phyloP scores from a whole-genome alignment of 768 basidiomycete genomes.

The Boletus tomentosulus region DNA sequence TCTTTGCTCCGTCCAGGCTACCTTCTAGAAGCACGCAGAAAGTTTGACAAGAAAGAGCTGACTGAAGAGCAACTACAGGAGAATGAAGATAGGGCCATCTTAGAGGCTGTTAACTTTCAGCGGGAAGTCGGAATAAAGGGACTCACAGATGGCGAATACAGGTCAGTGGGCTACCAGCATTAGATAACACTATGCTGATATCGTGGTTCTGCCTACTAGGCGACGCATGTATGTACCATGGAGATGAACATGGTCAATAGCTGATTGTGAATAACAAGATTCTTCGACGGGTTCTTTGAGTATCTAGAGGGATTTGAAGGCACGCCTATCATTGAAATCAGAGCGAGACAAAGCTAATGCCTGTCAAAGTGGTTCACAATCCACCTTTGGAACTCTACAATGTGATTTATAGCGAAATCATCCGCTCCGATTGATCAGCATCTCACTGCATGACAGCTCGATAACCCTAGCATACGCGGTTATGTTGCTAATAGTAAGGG shows the following conservation, averaged over 20 bases:
- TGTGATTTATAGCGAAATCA: neutral
- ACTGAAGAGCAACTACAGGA: slow-evolving; percentile 30
- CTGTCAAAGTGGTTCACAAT: neutral
- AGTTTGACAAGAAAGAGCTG: slow-evolving; percentile 33
- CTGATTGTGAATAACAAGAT: slow-evolving; percentile 13
- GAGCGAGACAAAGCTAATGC: neutral
- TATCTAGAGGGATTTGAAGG: neutral
- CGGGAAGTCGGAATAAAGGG: slow-evolving; percentile 37
- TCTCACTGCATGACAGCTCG: neutral
- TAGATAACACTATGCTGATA: neutral
- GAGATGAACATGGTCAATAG: neutral
- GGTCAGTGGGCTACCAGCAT: slow-evolving; percentile 7
- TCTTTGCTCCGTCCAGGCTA: slow-evolving; percentile 40
- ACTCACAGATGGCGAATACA: slow-evolving; percentile 41
- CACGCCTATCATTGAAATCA: neutral
- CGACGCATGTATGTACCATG: slow-evolving; percentile 16
- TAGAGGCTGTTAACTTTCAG: slow-evolving; percentile 35
- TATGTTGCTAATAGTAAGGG: slow-evolving; percentile 18
- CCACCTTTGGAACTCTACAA: neutral
- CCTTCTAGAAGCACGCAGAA: slow-evolving; percentile 36
- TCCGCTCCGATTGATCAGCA: neutral
- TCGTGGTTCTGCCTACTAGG: neutral
- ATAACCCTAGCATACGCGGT: slow-evolving; percentile 12
- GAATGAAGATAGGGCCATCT: slow-evolving; percentile 38
- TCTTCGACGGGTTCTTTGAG: neutral